phyloP scores from a whole-genome alignment of 805 yeast genomes.

The Ogataea naganishii region DNA sequence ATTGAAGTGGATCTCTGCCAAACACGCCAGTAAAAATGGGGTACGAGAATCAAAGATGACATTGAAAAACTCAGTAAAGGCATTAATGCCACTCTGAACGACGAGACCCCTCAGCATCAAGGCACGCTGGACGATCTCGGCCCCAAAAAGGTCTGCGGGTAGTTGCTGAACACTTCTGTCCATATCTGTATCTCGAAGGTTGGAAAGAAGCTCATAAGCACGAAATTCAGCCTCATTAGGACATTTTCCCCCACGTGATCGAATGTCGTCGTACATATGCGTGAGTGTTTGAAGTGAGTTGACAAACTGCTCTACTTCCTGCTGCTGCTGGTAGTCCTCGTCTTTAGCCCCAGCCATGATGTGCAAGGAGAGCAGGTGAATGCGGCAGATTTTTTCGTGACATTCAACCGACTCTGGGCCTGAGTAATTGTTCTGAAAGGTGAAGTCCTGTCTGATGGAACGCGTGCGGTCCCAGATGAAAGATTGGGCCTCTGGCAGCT shows the following conservation, averaged over 20 bases:
- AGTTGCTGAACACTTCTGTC: conserved; percentile 66
- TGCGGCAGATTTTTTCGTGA: conserved; percentile 83
- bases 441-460: conserved; percentile 93
- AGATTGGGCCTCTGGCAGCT: conserved; percentile 78
- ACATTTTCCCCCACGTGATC: conserved; percentile 57
- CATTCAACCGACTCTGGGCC: conserved; percentile 94
- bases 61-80: conserved; percentile 58
- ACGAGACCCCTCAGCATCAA: conserved; percentile 57
- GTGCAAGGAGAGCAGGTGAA: conserved; percentile 76
- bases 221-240: conserved; percentile 92
- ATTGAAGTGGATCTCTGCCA: conserved; percentile 72
- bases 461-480: conserved; percentile 97
- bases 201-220: conserved; percentile 75
- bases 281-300: conserved; percentile 83
- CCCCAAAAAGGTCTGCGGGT: conserved; percentile 46
- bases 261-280: conserved; percentile 77
- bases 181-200: conserved; percentile 75
- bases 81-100: conserved; percentile 54
- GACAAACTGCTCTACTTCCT: conserved; percentile 89
- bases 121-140: conserved; percentile 60
- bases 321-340: conserved; percentile 81
- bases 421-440: conserved; percentile 86
- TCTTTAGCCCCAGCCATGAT: conserved; percentile 66
- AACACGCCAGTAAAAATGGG: conserved; percentile 64
- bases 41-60: conserved; percentile 36